These are phyloP conservation scores for Cordyceps pruinosa DNA, from an alignment of 2,329 filamentous ascomycete species.

Conservation along the genomic window DNA sequence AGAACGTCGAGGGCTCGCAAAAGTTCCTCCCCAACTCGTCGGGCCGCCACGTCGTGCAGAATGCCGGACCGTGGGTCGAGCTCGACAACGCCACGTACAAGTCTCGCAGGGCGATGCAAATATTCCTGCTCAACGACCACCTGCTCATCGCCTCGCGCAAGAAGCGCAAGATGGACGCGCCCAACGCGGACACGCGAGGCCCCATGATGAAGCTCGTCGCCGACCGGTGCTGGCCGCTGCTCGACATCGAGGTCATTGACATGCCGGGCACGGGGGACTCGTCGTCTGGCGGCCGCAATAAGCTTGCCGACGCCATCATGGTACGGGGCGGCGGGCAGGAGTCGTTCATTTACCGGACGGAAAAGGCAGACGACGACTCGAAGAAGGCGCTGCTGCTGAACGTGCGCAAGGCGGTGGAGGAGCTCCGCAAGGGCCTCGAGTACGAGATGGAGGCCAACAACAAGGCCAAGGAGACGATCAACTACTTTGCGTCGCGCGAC, in stretches of 20 bases:
- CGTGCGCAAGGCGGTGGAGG: conserved; percentile 87
- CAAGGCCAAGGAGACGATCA: conserved; percentile 76
- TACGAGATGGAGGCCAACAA: conserved; percentile 84
- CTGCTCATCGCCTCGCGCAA: conserved; percentile 85
- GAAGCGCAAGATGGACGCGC: conserved; percentile 76
- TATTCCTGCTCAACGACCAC: conserved; percentile 92
- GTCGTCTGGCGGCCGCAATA: conserved; percentile 46
- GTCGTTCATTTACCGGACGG: conserved; percentile 89
- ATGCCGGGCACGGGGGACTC: conserved; percentile 62
- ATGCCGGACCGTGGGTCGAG: conserved; percentile 91
- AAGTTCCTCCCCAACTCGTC: conserved; percentile 88
- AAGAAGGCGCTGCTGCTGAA: conserved; percentile 79
- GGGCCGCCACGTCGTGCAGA: conserved; percentile 89
- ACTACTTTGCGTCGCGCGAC: conserved; percentile 76
- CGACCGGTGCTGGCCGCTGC: conserved; percentile 86
- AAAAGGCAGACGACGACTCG: conserved; percentile 69
- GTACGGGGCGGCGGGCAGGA: conserved; percentile 79
- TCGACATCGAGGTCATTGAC: conserved; percentile 90
- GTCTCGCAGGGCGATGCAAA: conserved; percentile 77
- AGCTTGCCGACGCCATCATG: conserved; percentile 80
- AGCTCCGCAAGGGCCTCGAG: conserved; percentile 76
- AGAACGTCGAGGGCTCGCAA: conserved; percentile 94
- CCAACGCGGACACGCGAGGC: conserved; percentile 41
- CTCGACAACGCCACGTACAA: conserved; percentile 97
- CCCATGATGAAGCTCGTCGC: conserved; percentile 74